Evolutionary conservation across 805 yeast genomes (phyloP), one percentile per base, ranked within the genome.

Genomic region (Kazachstania kunashirensis): DNA sequence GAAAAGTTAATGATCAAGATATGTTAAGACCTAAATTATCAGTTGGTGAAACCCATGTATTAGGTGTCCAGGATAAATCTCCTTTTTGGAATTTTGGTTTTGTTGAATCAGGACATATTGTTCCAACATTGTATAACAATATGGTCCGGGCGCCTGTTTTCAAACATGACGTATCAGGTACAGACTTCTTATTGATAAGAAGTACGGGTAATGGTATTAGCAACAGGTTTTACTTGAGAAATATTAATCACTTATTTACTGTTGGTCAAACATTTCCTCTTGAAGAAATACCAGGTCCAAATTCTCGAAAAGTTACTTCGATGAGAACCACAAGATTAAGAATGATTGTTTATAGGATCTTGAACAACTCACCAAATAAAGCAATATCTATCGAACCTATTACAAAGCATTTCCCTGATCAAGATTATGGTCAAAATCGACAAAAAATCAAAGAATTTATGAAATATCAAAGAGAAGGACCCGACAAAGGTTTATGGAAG

Each of bases 61-160:
- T 92, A 25, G 96, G 96, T n/a, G 84, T 84, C 1, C 95, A 88
- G 55, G 98, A 92, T 61, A 72, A 94, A 49, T 84, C 95, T 6
- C 96, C 98, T 10, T 92, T 92, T 56, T 92, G 98, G 97, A 92
- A 88, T 57, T 92, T 86, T 64, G 98, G 98, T 1, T 84, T 82
- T 62, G 97, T 92, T 6, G 95, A 85, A 31, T 84, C 86, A 3
- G 98, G 98, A 2, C 84, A 81, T 48, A 75, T 85, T 38, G 96
- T 88, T 3, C 97, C 97, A 1, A 84, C 98, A 0, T 63, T 89
- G 32, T 92, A 92, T 63, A 92, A 89, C 56, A 82, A 85, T 50
- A 79, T 92, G 81, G 59, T 81, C 4, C 66, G 98, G 43, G 96
- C 98, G 0, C 98, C 98, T 0, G 72, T 89, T 2, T 89, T 84